Evolutionary conservation across 805 yeast species (phyloP).

Genomic region (Ogataea pilisensis): DNA sequence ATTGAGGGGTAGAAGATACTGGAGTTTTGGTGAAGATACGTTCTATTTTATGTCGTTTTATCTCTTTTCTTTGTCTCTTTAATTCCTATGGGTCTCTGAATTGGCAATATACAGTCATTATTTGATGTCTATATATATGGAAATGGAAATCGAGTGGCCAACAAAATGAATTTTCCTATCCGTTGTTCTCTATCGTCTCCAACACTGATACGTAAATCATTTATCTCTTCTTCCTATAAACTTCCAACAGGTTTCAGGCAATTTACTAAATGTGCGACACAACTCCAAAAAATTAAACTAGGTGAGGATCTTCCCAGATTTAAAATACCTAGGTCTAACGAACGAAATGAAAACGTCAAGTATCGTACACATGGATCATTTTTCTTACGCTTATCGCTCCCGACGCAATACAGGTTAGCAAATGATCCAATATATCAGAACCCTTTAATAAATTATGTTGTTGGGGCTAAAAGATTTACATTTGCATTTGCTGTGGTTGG

Average conservation of each 20-base stretch:
- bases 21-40: no score
- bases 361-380: conserved; percentile 30
- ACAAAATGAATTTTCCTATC: no score
- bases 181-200: no score
- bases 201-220: neutral
- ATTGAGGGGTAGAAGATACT: no score
- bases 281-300: conserved; percentile 19
- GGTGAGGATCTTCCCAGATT: conserved; percentile 30
- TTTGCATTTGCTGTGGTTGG: conserved; percentile 61
- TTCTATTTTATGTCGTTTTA: no score
- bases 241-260: neutral
- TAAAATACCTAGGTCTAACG: conserved; percentile 21
- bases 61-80: no score
- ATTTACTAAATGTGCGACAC: neutral
- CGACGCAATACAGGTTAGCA: conserved; percentile 49
- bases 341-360: conserved; percentile 17
- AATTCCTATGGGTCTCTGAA: no score
- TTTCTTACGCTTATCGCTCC: conserved; percentile 35
- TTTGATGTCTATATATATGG: no score
- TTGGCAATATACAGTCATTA: no score
- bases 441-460: conserved; percentile 57
- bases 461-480: conserved; percentile 58
- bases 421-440: conserved; percentile 61
- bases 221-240: neutral
- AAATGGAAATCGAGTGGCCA: no score